Conservation (phyloP, 352 stramenopile genomes). For the Pythium apleroticum region DNA sequence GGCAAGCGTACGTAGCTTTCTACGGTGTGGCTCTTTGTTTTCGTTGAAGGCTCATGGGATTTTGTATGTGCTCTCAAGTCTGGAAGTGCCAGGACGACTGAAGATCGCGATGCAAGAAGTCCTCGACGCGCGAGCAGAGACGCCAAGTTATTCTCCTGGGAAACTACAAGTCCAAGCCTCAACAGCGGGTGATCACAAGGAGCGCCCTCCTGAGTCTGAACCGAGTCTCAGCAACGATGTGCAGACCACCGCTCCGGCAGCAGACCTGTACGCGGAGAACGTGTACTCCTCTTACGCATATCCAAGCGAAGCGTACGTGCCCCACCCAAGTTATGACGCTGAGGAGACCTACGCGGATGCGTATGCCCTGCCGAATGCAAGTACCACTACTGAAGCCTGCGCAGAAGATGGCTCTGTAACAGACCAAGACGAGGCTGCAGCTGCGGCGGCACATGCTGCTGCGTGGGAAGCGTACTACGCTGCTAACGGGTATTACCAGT, state of each 20-base stretch:
- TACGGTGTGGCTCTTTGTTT: too few species aligned
- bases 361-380: neutral
- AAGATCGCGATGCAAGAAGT: conserved; percentile 71
- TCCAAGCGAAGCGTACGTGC: neutral
- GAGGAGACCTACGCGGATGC: neutral
- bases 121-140: conserved; percentile 35
- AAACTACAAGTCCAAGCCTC: neutral
- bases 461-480: conserved; percentile 29
- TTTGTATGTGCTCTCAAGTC: conserved; percentile 19
- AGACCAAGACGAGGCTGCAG: neutral
- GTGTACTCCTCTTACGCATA: neutral
- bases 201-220: neutral
- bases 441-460: conserved; percentile 15
- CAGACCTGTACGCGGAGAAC: neutral
- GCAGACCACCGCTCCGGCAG: neutral
- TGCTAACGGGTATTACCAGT: conserved; percentile 18
- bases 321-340: neutral
- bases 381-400: neutral
- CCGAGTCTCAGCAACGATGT: neutral
- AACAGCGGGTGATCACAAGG: neutral
- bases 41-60: neutral
- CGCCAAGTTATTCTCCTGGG: conserved; percentile 14
- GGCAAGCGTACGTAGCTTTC: conserved; percentile 63
- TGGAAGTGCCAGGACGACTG: conserved; percentile 52
- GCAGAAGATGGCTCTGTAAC: neutral